These are phyloP conservation scores for Strobilomyces echinocephalus DNA, from an alignment of 768 basidiomycete species.

Conservation along the genomic window DNA sequence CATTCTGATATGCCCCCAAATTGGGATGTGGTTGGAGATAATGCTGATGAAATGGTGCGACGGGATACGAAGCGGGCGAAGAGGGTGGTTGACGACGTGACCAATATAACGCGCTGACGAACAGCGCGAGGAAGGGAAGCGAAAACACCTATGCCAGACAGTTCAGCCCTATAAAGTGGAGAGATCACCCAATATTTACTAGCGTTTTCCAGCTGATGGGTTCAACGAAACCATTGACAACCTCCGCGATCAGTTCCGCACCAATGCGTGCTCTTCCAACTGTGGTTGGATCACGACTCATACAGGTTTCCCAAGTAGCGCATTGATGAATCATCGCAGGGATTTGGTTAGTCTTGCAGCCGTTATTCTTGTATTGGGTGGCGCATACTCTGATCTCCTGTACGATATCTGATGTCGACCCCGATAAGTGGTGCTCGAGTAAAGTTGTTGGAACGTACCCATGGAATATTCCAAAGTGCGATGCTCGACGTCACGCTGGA, in stretches of 20 bases:
- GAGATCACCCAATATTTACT: constrained; percentile 43
- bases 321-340: constrained; percentile 90
- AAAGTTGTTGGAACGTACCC: constrained; percentile 43
- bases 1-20: constrained; percentile 42
- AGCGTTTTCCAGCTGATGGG: constrained; percentile 97
- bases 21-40: constrained; percentile 50
- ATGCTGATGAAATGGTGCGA: constrained; percentile 41
- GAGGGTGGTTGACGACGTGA: constrained; percentile 51
- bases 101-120: constrained; percentile 78
- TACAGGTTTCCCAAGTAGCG: constrained; percentile 86
- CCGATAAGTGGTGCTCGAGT: constrained; percentile 18
- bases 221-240: constrained; percentile 95
- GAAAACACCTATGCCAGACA: constrained; percentile 53
- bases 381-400: constrained; percentile 91
- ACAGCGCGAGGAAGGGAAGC: constrained; percentile 68
- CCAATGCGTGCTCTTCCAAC: constrained; percentile 86
- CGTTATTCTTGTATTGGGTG: constrained; percentile 73
- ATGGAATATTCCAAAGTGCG: constrained; percentile 84
- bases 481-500: constrained; percentile 85
- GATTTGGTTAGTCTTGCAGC: constrained; percentile 68
- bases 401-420: constrained; percentile 61
- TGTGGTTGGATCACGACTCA: constrained; percentile 89
- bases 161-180: constrained; percentile 19
- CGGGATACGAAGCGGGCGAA: constrained; percentile 38
- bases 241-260: constrained; percentile 93